These are phyloP conservation scores for Pascua guehoae DNA, from an alignment of 1,284 basidiomycete genomes.

Conservation along the genomic window DNA sequence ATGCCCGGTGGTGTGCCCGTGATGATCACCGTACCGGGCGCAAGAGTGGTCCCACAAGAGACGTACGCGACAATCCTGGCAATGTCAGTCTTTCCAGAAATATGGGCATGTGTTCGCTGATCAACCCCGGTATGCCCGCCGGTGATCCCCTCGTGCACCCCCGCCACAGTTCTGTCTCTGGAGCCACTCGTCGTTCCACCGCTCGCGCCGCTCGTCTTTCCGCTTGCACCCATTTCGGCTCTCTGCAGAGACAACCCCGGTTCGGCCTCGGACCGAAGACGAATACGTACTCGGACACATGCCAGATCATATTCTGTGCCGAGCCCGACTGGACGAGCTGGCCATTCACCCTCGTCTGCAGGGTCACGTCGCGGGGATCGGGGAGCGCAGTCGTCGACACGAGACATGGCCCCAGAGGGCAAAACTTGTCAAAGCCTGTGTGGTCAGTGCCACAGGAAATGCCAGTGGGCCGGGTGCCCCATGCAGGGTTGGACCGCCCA, in stretches of 20 bases:
- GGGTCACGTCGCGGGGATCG: conserved; percentile 65
- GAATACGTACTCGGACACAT: conserved; percentile 24
- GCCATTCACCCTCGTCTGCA: conserved; percentile 68
- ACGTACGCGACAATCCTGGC: conserved; percentile 59
- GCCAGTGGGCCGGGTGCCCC: no score
- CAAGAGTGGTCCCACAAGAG: conserved; percentile 77
- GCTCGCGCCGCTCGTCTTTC: no score
- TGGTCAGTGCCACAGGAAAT: conserved; percentile 52
- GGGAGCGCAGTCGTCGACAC: conserved; percentile 63
- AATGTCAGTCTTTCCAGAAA: neutral
- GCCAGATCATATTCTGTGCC: conserved; percentile 51
- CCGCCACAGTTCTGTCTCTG: no score
- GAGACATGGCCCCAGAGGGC: conserved; percentile 69
- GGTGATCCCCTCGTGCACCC: no score
- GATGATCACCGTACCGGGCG: conserved; percentile 72
- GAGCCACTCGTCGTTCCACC: no score
- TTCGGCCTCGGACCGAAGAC: no score
- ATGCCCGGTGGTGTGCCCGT: conserved; percentile 71
- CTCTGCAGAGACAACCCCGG: neutral
- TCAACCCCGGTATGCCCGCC: no score
- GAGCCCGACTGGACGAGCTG: conserved; percentile 66
- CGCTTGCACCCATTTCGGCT: no score
- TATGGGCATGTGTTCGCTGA: no score
- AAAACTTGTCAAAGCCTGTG: conserved; percentile 46
- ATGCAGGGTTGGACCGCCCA: no score